Evolutionary conservation across 2,329 filamentous ascomycete genomes (phyloP).

Genomic region (Basipetospora chlamydospora): DNA sequence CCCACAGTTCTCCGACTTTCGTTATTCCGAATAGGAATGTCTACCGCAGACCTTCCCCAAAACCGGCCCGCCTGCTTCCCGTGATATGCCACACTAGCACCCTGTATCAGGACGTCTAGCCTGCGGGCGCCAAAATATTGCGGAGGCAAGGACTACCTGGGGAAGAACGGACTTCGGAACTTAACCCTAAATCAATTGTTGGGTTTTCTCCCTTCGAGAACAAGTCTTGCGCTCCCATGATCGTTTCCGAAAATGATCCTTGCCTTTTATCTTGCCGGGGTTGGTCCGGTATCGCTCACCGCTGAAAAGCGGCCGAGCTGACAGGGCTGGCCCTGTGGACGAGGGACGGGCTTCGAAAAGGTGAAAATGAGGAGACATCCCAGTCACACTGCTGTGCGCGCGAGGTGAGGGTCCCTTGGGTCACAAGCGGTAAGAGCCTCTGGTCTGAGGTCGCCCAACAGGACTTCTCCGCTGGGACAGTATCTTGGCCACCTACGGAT

Average conservation of each 20-base stretch:
- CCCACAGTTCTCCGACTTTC: conserved; percentile 63
- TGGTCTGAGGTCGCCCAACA: conserved; percentile 61
- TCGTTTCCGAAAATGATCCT: no score
- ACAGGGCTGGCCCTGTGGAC: conserved; percentile 20
- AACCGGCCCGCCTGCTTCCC: conserved; percentile 20
- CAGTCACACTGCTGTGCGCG: conserved; percentile 39
- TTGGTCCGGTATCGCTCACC: conserved; percentile 19
- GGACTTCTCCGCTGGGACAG: conserved; percentile 48
- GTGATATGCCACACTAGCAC: conserved; percentile 44
- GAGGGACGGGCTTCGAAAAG: conserved; percentile 23
- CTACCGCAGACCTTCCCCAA: conserved; percentile 30
- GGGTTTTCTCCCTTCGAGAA: conserved; percentile 44
- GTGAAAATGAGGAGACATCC: conserved; percentile 26
- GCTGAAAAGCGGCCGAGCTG: conserved; percentile 35
- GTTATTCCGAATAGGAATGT: conserved; percentile 57
- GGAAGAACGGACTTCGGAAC: conserved; percentile 67
- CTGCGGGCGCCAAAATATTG: conserved; percentile 3
- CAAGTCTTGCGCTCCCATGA: conserved; percentile 55
- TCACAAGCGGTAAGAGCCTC: conserved; percentile 53
- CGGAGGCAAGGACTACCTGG: conserved; percentile 29
- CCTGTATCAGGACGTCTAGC: conserved; percentile 36
- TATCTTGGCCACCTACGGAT: conserved; percentile 35
- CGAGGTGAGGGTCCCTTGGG: conserved; percentile 57
- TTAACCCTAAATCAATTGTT: conserved; percentile 85
- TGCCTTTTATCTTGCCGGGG: conserved; percentile 44